phyloP scores from a whole-genome alignment of 2,329 filamentous ascomycete species.

The Trichoderma sp. region DNA sequence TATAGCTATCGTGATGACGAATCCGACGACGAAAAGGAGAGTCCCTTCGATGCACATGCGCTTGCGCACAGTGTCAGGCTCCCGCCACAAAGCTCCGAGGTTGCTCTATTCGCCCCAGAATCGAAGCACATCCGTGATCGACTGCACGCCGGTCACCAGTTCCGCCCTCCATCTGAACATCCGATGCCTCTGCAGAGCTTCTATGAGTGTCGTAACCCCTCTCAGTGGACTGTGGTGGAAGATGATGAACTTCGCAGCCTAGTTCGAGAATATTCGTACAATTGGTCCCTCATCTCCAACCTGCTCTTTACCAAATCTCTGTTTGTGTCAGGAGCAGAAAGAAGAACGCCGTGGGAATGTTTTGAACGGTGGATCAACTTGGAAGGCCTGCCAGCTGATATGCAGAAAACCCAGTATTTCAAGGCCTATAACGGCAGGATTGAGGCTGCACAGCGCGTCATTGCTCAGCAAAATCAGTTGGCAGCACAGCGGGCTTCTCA shows the following conservation, averaged over 20 bases:
- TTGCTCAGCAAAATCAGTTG: constrained; percentile 52
- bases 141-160: constrained; percentile 86
- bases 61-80: constrained; percentile 47
- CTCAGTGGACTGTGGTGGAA: constrained; percentile 86
- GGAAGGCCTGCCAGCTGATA: constrained; percentile 85
- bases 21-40: constrained; percentile 55
- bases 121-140: constrained; percentile 88
- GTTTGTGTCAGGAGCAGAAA: constrained; percentile 81
- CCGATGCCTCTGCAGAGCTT: constrained; percentile 87
- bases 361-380: constrained; percentile 95
- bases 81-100: constrained; percentile 67
- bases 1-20: constrained; percentile 77
- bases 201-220: constrained; percentile 81
- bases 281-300: constrained; percentile 91
- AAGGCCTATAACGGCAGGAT: constrained; percentile 64
- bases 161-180: constrained; percentile 87
- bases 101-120: constrained; percentile 84
- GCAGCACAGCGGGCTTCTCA: constrained; percentile 50
- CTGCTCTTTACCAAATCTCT: constrained; percentile 70
- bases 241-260: constrained; percentile 84
- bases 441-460: constrained; percentile 55
- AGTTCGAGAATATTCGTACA: constrained; percentile 92
- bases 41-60: constrained; percentile 55
- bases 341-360: constrained; percentile 95
- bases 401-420: constrained; percentile 95